Evolutionary conservation across 805 yeast species (phyloP).

Genomic region (Cyberlindnera galapagoensis): DNA sequence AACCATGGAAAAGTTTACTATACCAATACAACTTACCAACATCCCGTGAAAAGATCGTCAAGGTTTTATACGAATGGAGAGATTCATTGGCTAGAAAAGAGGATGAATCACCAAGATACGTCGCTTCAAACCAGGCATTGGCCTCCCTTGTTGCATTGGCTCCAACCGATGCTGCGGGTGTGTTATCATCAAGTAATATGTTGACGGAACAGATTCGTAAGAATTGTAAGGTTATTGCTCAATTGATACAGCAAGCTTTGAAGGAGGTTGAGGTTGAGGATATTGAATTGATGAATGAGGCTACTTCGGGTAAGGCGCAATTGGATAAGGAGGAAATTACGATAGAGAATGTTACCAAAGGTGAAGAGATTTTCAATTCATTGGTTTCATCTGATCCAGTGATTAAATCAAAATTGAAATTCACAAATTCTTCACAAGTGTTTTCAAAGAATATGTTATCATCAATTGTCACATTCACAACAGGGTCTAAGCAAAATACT

Average conservation of each 20-base stretch:
- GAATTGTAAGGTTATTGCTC: slow-evolving; percentile 51
- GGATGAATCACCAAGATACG: slow-evolving; percentile 80
- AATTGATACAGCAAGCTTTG: slow-evolving; percentile 36
- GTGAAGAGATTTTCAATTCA: slow-evolving; percentile 7
- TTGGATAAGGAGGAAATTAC: slow-evolving; percentile 4
- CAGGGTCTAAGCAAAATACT: no score
- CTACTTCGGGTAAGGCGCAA: slow-evolving; percentile 1
- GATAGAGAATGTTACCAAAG: slow-evolving; percentile 9
- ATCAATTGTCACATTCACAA: no score
- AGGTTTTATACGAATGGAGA: slow-evolving; percentile 73
- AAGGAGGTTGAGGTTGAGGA: slow-evolving; percentile 28
- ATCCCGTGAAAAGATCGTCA: slow-evolving; percentile 48
- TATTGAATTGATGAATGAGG: slow-evolving; percentile 30
- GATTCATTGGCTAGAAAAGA: slow-evolving; percentile 64
- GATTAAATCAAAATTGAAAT: no score
- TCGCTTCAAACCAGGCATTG: slow-evolving; percentile 78
- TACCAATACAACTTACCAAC: slow-evolving; percentile 57
- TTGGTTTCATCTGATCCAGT: no score
- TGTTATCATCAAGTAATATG: slow-evolving; percentile 39
- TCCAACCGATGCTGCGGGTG: slow-evolving; percentile 55
- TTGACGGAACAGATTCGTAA: slow-evolving; percentile 52
- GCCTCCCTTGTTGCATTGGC: slow-evolving; percentile 50
- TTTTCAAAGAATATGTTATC: no score
- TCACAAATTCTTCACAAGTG: no score
- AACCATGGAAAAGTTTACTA: slow-evolving; percentile 63